Conservation (phyloP, 2,329 filamentous ascomycete genomes). For the Helotiales sp. region DNA sequence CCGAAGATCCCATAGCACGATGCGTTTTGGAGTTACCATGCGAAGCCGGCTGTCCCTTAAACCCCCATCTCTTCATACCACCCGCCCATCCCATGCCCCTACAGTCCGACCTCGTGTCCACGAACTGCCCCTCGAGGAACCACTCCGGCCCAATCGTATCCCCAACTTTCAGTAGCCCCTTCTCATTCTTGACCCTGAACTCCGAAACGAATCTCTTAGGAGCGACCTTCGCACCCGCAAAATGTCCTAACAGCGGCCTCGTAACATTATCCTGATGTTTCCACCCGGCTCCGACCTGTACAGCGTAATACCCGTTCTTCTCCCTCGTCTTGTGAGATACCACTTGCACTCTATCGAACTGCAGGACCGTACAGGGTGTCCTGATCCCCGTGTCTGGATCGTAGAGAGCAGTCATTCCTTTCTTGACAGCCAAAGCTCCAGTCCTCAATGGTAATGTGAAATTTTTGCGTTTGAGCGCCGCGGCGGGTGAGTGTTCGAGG, state of each 20-base stretch:
- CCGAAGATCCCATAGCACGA: slow-evolving; percentile 86
- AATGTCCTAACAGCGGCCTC: slow-evolving; percentile 87
- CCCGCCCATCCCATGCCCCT: slow-evolving; percentile 93
- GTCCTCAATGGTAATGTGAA: slow-evolving; percentile 70
- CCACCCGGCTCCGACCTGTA: slow-evolving; percentile 83
- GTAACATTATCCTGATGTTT: slow-evolving; percentile 77
- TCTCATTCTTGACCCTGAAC: slow-evolving; percentile 79
- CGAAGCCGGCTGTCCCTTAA: slow-evolving; percentile 83
- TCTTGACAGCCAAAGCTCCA: slow-evolving; percentile 85
- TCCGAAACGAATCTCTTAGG: slow-evolving; percentile 86
- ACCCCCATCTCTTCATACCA: slow-evolving; percentile 97
- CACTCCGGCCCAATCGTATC: slow-evolving; percentile 80
- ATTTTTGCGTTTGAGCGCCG: slow-evolving; percentile 63
- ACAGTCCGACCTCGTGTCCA: slow-evolving; percentile 80
- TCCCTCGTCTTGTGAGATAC: slow-evolving; percentile 82
- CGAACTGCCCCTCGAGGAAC: slow-evolving; percentile 88
- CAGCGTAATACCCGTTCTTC: slow-evolving; percentile 89
- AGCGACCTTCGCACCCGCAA: slow-evolving; percentile 77
- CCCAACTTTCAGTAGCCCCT: slow-evolving; percentile 78
- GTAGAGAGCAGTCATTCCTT: slow-evolving; percentile 94
- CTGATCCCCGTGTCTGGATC: slow-evolving; percentile 75
- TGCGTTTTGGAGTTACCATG: slow-evolving; percentile 97
- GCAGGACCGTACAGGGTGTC: slow-evolving; percentile 87
- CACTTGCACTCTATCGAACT: slow-evolving; percentile 91
- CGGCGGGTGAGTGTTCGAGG: slow-evolving; percentile 62